A percentile compares a stretch with the other conserved stretches of the same genome.
These are phyloP conservation scores for Flaveria sonorensis DNA, from an alignment of 129 eudicot species.

Conservation along the genomic window DNA sequence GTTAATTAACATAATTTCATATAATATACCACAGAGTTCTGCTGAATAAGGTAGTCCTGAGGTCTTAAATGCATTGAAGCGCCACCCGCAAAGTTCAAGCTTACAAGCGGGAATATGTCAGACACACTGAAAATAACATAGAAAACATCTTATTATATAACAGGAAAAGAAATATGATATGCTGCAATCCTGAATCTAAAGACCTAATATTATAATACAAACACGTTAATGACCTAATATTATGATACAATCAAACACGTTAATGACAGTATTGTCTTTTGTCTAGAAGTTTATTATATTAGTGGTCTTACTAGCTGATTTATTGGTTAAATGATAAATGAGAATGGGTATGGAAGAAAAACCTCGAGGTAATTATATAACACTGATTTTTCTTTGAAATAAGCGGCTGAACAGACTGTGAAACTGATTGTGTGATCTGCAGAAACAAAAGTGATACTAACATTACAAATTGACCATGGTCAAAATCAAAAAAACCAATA, in stretches of 20 bases:
- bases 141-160: neutral
- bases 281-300: neutral
- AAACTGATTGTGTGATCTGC: conserved; percentile 10
- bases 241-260: neutral
- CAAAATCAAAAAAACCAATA: neutral
- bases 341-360: neutral
- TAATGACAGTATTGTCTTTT: neutral
- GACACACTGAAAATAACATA: conserved; percentile 52
- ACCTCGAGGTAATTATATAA: neutral
- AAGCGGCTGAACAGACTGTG: neutral
- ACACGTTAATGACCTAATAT: neutral
- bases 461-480: neutral
- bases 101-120: conserved; percentile 65
- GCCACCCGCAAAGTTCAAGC: conserved; percentile 86
- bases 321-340: neutral
- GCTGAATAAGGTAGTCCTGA: conserved; percentile 88
- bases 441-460: neutral
- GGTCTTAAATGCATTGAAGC: conserved; percentile 76
- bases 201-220: neutral
- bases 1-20: conserved; percentile 1
- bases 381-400: neutral
- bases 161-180: neutral
- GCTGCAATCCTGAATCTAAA: neutral
- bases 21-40: conserved; percentile 65
- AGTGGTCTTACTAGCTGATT: neutral